Conservation (phyloP, 176 grass and related monocot genomes). For the Areca catechu region DNA sequence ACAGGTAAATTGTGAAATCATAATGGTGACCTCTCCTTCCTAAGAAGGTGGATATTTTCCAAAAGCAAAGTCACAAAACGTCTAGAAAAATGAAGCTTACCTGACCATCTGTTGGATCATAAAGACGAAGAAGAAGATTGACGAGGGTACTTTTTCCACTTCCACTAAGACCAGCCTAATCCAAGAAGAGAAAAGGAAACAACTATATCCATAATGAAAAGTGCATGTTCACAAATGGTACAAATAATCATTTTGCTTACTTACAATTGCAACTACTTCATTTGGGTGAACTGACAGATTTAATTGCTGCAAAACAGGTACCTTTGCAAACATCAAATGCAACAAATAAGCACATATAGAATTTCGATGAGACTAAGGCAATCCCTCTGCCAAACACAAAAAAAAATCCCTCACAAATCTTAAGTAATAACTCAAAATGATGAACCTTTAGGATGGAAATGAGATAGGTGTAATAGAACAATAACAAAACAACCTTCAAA, state of each 20-base stretch:
- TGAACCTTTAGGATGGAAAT: too few species aligned
- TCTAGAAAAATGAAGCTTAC: constrained; percentile 39
- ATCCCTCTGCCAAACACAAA: not conserved
- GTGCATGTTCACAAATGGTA: not conserved
- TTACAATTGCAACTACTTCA: constrained; percentile 97
- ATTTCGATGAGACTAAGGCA: not conserved
- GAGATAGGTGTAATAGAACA: too few species aligned
- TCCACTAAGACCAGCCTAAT: constrained; percentile 89
- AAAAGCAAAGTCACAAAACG: not conserved
- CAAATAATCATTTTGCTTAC: constrained; percentile 20
- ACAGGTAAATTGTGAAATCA: too few species aligned
- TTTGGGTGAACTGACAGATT: constrained; percentile 60
- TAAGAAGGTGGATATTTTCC: not conserved
- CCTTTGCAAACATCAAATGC: constrained; percentile 34
- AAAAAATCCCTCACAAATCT: not conserved
- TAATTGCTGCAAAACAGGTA: constrained; percentile 51
- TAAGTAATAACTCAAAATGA: too few species aligned
- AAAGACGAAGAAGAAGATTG: constrained; percentile 80
- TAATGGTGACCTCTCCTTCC: too few species aligned
- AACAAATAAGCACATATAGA: not conserved
- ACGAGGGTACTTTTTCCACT: constrained; percentile 95
- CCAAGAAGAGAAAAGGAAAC: constrained; percentile 23
- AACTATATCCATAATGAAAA: constrained; percentile 11
- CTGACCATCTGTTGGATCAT: constrained; percentile 78
- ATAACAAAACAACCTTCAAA: too few species aligned